phyloP scores from a whole-genome alignment of 768 basidiomycete species.

The Lactarius pseudohatsudake region DNA sequence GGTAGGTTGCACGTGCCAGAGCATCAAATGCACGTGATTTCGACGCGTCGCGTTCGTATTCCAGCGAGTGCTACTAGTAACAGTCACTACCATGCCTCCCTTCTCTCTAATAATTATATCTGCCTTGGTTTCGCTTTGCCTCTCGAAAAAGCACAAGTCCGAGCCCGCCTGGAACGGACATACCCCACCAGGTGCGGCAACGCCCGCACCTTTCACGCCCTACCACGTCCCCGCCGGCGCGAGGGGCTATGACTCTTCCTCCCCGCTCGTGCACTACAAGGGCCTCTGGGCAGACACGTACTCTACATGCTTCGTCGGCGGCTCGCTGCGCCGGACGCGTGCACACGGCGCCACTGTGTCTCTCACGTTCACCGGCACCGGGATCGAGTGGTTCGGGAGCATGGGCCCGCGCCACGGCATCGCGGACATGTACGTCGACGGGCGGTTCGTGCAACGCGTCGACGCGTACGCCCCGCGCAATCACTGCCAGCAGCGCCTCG shows the following conservation, averaged over 20 bases:
- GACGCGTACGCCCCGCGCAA: slow-evolving; percentile 44
- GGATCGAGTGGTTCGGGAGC: slow-evolving; percentile 77
- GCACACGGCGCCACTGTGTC: slow-evolving; percentile 49
- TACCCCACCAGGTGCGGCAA: slow-evolving; percentile 49
- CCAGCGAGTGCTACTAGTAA: not conserved
- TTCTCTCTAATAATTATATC: not conserved
- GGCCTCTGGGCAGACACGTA: slow-evolving; percentile 58
- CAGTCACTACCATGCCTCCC: not conserved
- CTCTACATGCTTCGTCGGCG: slow-evolving; percentile 50
- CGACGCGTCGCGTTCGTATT: not conserved
- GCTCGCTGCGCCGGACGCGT: slow-evolving; percentile 52
- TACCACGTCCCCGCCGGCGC: slow-evolving; percentile 76
- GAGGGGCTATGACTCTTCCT: slow-evolving; percentile 67
- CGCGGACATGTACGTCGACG: slow-evolving; percentile 59
- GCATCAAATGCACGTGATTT: not conserved
- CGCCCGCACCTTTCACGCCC: slow-evolving; percentile 52
- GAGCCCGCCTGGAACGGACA: slow-evolving; percentile 73
- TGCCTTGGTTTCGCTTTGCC: not conserved
- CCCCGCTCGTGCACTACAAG: slow-evolving; percentile 61
- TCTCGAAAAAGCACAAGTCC: not conserved
- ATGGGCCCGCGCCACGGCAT: slow-evolving; percentile 54
- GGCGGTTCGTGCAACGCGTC: slow-evolving; percentile 44
- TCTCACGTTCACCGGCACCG: slow-evolving; percentile 69
- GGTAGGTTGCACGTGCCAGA: not conserved
- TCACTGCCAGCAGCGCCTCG: slow-evolving; percentile 60